These are phyloP conservation scores for Annona squamosa DNA, from an alignment of 164 flowering plant genomes.

Conservation along the genomic window DNA sequence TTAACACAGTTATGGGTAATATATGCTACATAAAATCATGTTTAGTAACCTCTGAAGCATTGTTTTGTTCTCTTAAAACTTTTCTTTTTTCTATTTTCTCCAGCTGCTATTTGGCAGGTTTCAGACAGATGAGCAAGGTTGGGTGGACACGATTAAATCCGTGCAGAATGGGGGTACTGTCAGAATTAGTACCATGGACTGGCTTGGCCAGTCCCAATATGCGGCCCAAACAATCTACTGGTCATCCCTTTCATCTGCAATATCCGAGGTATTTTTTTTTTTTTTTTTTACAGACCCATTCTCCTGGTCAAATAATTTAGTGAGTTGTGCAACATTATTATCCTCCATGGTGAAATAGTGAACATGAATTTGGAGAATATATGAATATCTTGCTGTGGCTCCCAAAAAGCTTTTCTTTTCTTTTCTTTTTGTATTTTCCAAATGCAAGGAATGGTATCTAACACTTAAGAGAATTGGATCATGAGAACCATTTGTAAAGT, in stretches of 20 bases:
- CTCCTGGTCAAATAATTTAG: neutral
- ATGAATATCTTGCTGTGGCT: too few species aligned
- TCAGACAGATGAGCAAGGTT: constrained; percentile 87
- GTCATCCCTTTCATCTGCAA: constrained; percentile 81
- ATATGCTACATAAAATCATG: too few species aligned
- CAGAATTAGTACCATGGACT: constrained; percentile 88
- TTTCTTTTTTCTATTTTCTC: constrained; percentile 2
- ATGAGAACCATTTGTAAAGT: too few species aligned
- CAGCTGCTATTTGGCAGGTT: constrained; percentile 83
- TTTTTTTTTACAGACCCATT: neutral
- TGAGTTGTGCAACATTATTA: neutral
- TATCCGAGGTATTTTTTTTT: constrained; percentile 57
- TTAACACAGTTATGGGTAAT: too few species aligned
- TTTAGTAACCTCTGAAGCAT: too few species aligned
- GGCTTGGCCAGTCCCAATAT: constrained; percentile 93
- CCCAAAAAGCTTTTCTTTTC: too few species aligned
- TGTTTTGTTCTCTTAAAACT: too few species aligned
- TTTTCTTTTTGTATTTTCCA: too few species aligned
- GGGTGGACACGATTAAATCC: constrained; percentile 87
- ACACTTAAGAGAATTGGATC: too few species aligned
- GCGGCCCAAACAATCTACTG: constrained; percentile 52
- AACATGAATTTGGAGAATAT: too few species aligned
- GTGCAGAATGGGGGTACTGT: constrained; percentile 51
- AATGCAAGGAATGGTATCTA: too few species aligned
- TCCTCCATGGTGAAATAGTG: too few species aligned